Evolutionary conservation across 2,329 filamentous ascomycete species (phyloP).

Genomic region (Dryadomyces quercus-mongolicae): DNA sequence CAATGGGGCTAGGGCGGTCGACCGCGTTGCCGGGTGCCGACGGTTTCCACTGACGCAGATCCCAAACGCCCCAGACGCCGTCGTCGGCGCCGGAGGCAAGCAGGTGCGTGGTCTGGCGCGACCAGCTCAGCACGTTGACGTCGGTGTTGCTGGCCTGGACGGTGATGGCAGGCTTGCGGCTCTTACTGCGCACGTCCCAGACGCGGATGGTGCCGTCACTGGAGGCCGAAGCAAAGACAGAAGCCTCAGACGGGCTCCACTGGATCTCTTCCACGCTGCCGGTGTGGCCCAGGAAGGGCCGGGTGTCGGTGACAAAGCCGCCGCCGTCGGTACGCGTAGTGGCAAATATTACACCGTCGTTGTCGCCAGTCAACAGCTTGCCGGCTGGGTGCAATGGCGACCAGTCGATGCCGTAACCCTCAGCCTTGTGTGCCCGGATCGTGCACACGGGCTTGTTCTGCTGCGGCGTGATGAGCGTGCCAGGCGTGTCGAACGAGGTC

Average conservation of each 20-base stretch:
- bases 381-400: slow-evolving; percentile 69
- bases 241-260: slow-evolving; percentile 88
- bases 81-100: slow-evolving; percentile 89
- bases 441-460: slow-evolving; percentile 84
- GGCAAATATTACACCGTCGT: slow-evolving; percentile 76
- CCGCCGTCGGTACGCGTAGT: slow-evolving; percentile 81
- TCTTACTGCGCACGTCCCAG: slow-evolving; percentile 91
- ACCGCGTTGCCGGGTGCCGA: slow-evolving; percentile 25
- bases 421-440: slow-evolving; percentile 78
- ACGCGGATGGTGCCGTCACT: slow-evolving; percentile 91
- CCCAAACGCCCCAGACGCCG: slow-evolving; percentile 92
- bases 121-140: slow-evolving; percentile 97
- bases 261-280: slow-evolving; percentile 88
- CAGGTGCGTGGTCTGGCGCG: slow-evolving; percentile 73
- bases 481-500: slow-evolving; percentile 78
- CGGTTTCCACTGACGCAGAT: slow-evolving; percentile 87
- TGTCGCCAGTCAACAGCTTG: slow-evolving; percentile 85
- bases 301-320: slow-evolving; percentile 76
- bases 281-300: slow-evolving; percentile 72
- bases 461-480: slow-evolving; percentile 63
- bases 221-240: slow-evolving; percentile 88
- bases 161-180: slow-evolving; percentile 73
- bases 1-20: slow-evolving; percentile 59
- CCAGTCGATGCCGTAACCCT: slow-evolving; percentile 98
- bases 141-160: slow-evolving; percentile 75